Evolutionary conservation across 1,284 basidiomycete genomes (phyloP), one percentile per base, ranked within the genome.

Genomic region (Sphaerobolus stellatus): DNA sequence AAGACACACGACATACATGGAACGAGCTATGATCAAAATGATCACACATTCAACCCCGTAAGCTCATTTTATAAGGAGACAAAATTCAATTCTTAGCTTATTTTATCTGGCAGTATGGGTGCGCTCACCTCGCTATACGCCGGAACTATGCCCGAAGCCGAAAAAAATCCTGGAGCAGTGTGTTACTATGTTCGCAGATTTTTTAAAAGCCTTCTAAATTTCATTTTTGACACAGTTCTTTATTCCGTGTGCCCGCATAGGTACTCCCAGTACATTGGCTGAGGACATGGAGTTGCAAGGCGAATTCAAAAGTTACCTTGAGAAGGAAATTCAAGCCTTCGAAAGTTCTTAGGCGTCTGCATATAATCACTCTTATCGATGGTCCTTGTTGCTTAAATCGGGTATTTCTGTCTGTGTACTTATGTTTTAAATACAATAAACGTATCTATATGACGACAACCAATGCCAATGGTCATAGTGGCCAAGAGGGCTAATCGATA

Each of bases 91-190:
- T n/a, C n/a, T n/a, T n/a, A n/a, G n/a, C n/a, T n/a, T n/a, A n/a
- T n/a, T n/a, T n/a, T n/a, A n/a, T n/a, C n/a, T n/a, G n/a, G n/a
- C n/a, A n/a, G 41, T 14, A 24, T 14, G 22, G 41, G 41, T 22
- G 13, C 41, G 13, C 22, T 43, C 11, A 43, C 22, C 28, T 27
- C 22, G 28, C 28, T 43, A 43, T 43, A 27, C 22, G 41, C 41
- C 22, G 41, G 41, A 43, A 43, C 28, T 43, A 43, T 43, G 41
- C 41, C 41, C 13, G 41, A 43, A 43, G 41, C 41, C 18, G 41
- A 43, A 18, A 14, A 18, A 24, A 27, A 20, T 24, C 22, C 28
- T n/a, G 41, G 41, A 43, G 41, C 41, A 13, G 41, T 43, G 28
- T 24, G 41, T 43, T 22, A n/a, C n/a, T n/a, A n/a, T n/a, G 14